phyloP scores from a whole-genome alignment of 106 monocot species.

The Acorus calamus region DNA sequence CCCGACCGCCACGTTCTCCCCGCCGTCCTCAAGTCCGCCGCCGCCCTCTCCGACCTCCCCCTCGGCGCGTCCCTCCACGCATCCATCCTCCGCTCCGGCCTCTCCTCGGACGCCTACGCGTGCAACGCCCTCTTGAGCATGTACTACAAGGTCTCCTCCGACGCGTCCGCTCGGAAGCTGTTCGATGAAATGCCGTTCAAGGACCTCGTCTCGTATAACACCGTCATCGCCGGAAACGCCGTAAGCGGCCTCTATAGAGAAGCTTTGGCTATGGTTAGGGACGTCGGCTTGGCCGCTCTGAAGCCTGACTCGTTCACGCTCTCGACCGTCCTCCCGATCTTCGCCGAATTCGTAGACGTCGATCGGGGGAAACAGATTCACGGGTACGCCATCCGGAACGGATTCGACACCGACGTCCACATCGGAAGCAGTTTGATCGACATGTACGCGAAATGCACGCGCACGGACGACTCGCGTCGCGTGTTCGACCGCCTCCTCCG shows the following conservation, averaged over 20 bases:
- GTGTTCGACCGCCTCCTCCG: slow-evolving; percentile 35
- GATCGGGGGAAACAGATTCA: slow-evolving; percentile 63
- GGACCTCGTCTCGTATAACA: slow-evolving; percentile 79
- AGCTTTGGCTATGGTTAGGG: slow-evolving; percentile 50
- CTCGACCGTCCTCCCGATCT: slow-evolving; percentile 64
- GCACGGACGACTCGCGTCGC: slow-evolving; percentile 28
- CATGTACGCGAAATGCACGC: slow-evolving; percentile 76
- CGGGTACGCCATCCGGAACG: slow-evolving; percentile 38
- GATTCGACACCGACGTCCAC: slow-evolving; percentile 43
- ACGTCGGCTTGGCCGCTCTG: slow-evolving; percentile 36
- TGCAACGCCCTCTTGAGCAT: slow-evolving; percentile 67
- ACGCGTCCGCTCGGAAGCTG: slow-evolving; percentile 18
- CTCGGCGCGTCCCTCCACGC: slow-evolving; percentile 50
- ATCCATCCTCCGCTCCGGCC: slow-evolving; percentile 28
- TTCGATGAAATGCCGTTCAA: slow-evolving; percentile 53
- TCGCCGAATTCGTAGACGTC: slow-evolving; percentile 51
- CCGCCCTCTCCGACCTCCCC: slow-evolving; percentile 16
- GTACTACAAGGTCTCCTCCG: slow-evolving; percentile 38
- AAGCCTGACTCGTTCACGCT: slow-evolving; percentile 70
- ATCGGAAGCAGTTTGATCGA: slow-evolving; percentile 76
- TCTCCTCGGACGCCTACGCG: slow-evolving; percentile 37
- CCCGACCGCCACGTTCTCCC: slow-evolving; percentile 36
- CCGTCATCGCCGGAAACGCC: slow-evolving; percentile 44
- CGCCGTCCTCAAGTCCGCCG: slow-evolving; percentile 58
- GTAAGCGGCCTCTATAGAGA: slow-evolving; percentile 42